Evolutionary conservation across 2,329 filamentous ascomycete genomes (phyloP).

Genomic region (Fonsecaea nubica): DNA sequence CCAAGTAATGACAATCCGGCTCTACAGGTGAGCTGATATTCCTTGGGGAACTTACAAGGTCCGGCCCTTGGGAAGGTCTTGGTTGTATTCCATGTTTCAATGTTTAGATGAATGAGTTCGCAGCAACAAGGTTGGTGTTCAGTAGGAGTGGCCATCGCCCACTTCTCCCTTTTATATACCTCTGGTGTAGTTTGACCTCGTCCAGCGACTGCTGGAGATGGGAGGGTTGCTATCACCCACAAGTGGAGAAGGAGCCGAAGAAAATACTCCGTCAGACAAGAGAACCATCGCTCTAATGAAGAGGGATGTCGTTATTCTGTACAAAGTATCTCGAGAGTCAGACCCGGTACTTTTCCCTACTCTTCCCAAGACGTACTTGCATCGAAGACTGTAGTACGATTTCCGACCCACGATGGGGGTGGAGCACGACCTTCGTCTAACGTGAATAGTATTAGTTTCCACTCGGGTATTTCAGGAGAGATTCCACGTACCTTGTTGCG

Average conservation of each 20-base stretch:
- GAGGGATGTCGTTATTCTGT: not conserved
- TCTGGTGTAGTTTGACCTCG: not conserved
- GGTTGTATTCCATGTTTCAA: constrained; percentile 33
- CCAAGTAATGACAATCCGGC: not conserved
- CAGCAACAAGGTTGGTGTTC: not conserved
- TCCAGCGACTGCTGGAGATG: not conserved
- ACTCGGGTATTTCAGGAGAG: not conserved
- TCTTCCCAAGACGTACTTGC: not conserved
- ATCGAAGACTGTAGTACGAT: not conserved
- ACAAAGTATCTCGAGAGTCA: not conserved
- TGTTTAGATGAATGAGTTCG: not conserved
- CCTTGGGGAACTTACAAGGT: constrained; percentile 1
- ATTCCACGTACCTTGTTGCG: not conserved
- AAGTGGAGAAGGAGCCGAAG: not conserved
- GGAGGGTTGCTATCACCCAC: not conserved
- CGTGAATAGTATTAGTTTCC: constrained; percentile 9
- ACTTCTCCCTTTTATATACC: not conserved
- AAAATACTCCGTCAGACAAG: not conserved
- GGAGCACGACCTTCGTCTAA: not conserved
- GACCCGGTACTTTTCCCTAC: not conserved
- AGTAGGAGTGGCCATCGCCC: not conserved
- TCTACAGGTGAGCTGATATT: not conserved
- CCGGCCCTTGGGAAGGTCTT: constrained; percentile 29
- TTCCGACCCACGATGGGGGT: not conserved
- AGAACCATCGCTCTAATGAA: not conserved